Conservation (phyloP, 2,329 filamentous ascomycete species). For the Stagonosporopsis cucurbitacearum region DNA sequence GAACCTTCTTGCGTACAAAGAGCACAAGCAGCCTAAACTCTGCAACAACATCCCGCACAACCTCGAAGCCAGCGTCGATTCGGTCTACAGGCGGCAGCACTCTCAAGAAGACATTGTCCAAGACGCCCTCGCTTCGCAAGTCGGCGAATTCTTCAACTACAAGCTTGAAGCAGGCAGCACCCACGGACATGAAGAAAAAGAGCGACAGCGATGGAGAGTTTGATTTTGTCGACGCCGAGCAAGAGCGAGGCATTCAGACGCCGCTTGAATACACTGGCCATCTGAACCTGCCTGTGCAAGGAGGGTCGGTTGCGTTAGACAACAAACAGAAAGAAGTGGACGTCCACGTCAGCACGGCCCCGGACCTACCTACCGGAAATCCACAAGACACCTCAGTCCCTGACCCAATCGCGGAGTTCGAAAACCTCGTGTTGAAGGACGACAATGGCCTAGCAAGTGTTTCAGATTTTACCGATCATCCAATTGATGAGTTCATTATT, state of each 20-base stretch:
- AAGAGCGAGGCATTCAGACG: slow-evolving; percentile 55
- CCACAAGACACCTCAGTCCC: slow-evolving; percentile 30
- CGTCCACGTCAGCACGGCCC: slow-evolving; percentile 34
- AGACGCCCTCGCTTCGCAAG: slow-evolving; percentile 19
- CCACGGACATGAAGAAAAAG: slow-evolving; percentile 10
- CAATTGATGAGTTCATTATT: slow-evolving; percentile 86
- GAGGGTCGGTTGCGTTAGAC: slow-evolving; percentile 32
- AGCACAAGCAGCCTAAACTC: slow-evolving; percentile 44
- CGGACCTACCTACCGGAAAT: slow-evolving; percentile 29
- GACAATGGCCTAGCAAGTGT: slow-evolving; percentile 62
- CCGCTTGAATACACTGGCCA: slow-evolving; percentile 58
- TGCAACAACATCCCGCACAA: slow-evolving; percentile 21
- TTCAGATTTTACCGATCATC: slow-evolving; percentile 69
- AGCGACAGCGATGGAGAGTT: slow-evolving; percentile 44
- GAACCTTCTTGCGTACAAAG: slow-evolving; percentile 58
- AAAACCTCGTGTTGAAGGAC: slow-evolving; percentile 39
- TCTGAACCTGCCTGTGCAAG: slow-evolving; percentile 38
- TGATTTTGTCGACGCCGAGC: slow-evolving; percentile 66
- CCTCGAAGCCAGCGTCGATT: slow-evolving; percentile 34
- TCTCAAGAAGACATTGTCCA: slow-evolving; percentile 17
- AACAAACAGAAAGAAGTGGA: slow-evolving; percentile 30
- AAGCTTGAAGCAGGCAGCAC: slow-evolving; percentile 23
- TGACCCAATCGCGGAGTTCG: slow-evolving; percentile 39
- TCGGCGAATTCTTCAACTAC: slow-evolving; percentile 26
- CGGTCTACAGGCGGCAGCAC: slow-evolving; percentile 21